Evolutionary conservation across 176 grass and related monocot species (phyloP), one percentile per base, ranked within the genome.

Genomic region (Areca catechu): DNA sequence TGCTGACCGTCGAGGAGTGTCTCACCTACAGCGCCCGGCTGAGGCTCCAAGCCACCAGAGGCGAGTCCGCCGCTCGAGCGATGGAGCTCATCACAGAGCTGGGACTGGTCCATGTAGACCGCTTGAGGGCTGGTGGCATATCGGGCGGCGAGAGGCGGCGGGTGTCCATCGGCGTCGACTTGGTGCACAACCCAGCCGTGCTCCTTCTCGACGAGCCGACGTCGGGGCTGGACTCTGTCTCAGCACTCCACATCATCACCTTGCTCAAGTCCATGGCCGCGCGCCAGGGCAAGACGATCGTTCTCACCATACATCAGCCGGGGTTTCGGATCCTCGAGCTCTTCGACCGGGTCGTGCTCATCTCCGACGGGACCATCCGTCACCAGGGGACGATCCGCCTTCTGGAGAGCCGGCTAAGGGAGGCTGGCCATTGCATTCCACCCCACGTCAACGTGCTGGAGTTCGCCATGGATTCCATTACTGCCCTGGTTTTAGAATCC

Each of bases 271-370:
- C 51, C 5, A 53, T 53, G 51, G 51, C 18, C 15, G 15, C 16
- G 18, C 17, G 1, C 15, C 51, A 53, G 15, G 18, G 51, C 51
- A 53, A n/a, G 51, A 53, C 51, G 17, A 18, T 53, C 51, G 18
- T 53, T 6, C 51, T 53, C 51, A 53, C 83, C 62, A 86, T 91
- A 60, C 92, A 91, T 67, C 92, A 97, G 71, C 92, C 92, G 0
- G 83, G 92, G 2, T 91, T 85, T 66, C 74, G 86, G 56, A 97
- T 97, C 74, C 87, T 97, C 22, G 66, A 97, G 65, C 79, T 97
- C 54, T 61, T 97, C 50, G 78, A 88, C 73, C 83, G 67, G 57
- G 57, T 91, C 72, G 56, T 97, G 43, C 75, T 97, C 62, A 70
- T 97, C 68, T 70, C 77, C 67, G 81, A 84, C 56, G 86, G 86